Conservation (phyloP, 208 protist genomes). For the Angomonas ambiguus region DNA sequence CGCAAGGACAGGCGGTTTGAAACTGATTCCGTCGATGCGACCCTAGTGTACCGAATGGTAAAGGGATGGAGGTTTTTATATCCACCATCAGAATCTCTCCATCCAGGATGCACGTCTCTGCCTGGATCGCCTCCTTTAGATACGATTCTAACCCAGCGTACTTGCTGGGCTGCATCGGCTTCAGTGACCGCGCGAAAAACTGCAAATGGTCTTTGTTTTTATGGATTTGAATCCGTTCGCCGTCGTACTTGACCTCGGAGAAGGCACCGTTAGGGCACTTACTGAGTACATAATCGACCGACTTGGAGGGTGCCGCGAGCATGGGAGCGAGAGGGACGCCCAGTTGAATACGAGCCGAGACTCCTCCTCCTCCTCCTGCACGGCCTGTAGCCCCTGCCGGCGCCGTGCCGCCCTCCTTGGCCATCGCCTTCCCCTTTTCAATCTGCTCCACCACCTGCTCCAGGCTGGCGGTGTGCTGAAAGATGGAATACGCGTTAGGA, state of each 20-base stretch:
- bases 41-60: constrained; percentile 86
- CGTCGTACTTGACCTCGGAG: constrained; percentile 89
- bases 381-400: neutral
- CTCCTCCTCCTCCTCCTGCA: neutral
- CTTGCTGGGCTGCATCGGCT: constrained; percentile 68
- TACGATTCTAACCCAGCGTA: constrained; percentile 45
- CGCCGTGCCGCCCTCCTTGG: neutral
- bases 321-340: constrained; percentile 45
- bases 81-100: constrained; percentile 87
- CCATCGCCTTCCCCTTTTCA: neutral
- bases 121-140: constrained; percentile 42
- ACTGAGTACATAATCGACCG: constrained; percentile 32
- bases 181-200: constrained; percentile 74
- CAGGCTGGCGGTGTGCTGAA: constrained; percentile 46
- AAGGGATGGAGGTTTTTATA: constrained; percentile 39
- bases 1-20: constrained; percentile 49
- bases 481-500: constrained; percentile 28
- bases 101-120: constrained; percentile 69
- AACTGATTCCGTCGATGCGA: constrained; percentile 72
- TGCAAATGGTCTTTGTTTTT: constrained; percentile 45
- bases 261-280: constrained; percentile 79
- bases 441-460: constrained; percentile 38
- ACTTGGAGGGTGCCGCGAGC: constrained; percentile 35
- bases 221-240: constrained; percentile 86
- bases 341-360: constrained; percentile 25